Evolutionary conservation across 2,329 filamentous ascomycete genomes (phyloP).

Genomic region (Ceratocystis cubensis): DNA sequence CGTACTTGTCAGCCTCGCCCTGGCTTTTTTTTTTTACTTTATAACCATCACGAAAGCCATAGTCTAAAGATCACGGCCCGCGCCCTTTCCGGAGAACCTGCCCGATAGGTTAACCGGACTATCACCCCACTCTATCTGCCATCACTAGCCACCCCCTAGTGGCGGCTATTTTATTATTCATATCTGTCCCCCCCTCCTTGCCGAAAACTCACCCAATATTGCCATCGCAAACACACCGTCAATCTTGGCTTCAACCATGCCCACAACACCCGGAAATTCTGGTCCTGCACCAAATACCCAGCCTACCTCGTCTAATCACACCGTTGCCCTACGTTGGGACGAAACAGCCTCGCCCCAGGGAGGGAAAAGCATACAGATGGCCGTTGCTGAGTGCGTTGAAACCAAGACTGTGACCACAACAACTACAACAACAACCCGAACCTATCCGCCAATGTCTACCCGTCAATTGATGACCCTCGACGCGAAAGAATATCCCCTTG

Average conservation of each 20-base stretch:
- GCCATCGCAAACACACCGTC: not conserved
- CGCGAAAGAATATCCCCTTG: slow-evolving; percentile 80
- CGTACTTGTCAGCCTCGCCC: not conserved
- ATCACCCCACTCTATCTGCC: not conserved
- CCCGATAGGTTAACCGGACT: not conserved
- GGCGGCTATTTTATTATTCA: no score
- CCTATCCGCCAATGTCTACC: slow-evolving; percentile 72
- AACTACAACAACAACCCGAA: slow-evolving; percentile 77
- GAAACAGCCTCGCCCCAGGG: slow-evolving; percentile 30
- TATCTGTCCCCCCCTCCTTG: not conserved
- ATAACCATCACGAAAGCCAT: not conserved
- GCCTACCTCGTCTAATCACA: slow-evolving; percentile 26
- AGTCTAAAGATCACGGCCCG: not conserved
- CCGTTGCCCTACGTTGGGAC: slow-evolving; percentile 34
- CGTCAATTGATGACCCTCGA: slow-evolving; percentile 63
- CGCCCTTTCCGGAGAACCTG: not conserved
- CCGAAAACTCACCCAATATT: not conserved
- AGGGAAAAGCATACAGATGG: slow-evolving; percentile 38
- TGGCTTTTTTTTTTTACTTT: not conserved
- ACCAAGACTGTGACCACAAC: slow-evolving; percentile 64
- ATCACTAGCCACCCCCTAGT: not conserved
- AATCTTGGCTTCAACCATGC: not conserved
- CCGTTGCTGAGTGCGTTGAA: slow-evolving; percentile 52
- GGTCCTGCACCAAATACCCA: slow-evolving; percentile 32
- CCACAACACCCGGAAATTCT: slow-evolving; percentile 18